phyloP scores from a whole-genome alignment of 192 early-diverging fungal genomes.

The Phlyctochytrium arcticum region DNA sequence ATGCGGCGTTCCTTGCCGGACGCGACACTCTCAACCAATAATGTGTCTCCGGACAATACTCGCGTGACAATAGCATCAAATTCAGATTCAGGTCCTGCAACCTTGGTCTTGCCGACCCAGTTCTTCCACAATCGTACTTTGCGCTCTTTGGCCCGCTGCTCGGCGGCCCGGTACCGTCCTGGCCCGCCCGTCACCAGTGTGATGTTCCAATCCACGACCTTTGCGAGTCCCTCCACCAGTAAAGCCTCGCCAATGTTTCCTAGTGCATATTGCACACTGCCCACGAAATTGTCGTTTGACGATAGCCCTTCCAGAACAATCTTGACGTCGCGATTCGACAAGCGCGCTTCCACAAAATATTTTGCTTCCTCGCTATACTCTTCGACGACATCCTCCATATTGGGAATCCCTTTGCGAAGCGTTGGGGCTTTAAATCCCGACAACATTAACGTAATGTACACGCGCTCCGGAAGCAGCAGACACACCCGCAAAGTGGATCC shows the following conservation, averaged over 20 bases:
- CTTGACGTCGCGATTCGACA: conserved; percentile 88
- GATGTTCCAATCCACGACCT: conserved; percentile 82
- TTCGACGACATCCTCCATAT: conserved; percentile 69
- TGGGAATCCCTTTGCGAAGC: conserved; percentile 70
- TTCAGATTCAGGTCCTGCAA: conserved; percentile 51
- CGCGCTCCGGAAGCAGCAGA: conserved; percentile 60
- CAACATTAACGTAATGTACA: conserved; percentile 72
- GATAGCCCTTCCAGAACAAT: conserved; percentile 76
- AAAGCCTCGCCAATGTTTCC: conserved; percentile 92
- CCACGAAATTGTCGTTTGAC: conserved; percentile 70
- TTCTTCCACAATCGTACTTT: conserved; percentile 84
- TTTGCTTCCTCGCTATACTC: conserved; percentile 92
- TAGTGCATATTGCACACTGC: conserved; percentile 66
- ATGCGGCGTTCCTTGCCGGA: conserved; percentile 51
- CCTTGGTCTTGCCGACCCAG: conserved; percentile 53
- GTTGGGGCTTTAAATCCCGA: conserved; percentile 85
- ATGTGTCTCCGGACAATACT: conserved; percentile 56
- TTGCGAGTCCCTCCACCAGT: conserved; percentile 75
- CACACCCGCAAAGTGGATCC: conserved; percentile 77
- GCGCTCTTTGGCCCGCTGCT: conserved; percentile 73
- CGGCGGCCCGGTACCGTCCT: conserved; percentile 68
- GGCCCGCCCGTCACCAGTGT: conserved; percentile 69
- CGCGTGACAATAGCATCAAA: conserved; percentile 60
- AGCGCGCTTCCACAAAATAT: conserved; percentile 83
- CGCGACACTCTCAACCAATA: conserved; percentile 44